Conservation (phyloP, 768 basidiomycete genomes). For the Agrocybe praecox region DNA sequence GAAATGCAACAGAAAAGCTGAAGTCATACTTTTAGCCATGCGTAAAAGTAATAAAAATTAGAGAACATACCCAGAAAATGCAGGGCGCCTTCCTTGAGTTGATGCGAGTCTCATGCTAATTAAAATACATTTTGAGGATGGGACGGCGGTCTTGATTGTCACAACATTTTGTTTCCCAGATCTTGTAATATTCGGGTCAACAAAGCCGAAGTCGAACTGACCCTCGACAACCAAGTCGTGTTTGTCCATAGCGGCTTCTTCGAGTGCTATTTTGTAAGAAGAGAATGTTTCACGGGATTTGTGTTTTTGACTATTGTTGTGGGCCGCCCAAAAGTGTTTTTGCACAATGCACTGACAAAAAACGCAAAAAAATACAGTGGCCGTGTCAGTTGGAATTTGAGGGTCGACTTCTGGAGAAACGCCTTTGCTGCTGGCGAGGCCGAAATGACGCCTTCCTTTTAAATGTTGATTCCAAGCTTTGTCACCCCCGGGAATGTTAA, state of each 20-base stretch:
- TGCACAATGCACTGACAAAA: slow-evolving; percentile 27
- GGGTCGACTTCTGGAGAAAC: slow-evolving; percentile 31
- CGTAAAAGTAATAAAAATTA: background rate
- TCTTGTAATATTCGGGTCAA: slow-evolving; percentile 38
- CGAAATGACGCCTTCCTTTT: slow-evolving; percentile 11
- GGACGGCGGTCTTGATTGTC: slow-evolving; percentile 29
- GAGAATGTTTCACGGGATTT: slow-evolving; percentile 37
- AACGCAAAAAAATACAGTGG: slow-evolving; percentile 24
- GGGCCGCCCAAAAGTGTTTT: slow-evolving; percentile 31
- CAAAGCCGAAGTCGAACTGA: slow-evolving; percentile 51
- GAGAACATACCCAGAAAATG: slow-evolving; percentile 24
- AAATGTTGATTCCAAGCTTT: slow-evolving; percentile 22
- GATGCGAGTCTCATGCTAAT: slow-evolving; percentile 30
- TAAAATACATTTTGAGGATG: slow-evolving; percentile 29
- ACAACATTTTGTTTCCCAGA: slow-evolving; percentile 19
- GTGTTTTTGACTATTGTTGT: slow-evolving; percentile 33
- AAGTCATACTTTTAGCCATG: background rate
- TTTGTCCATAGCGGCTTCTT: slow-evolving; percentile 58
- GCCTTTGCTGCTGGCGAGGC: slow-evolving; percentile 10
- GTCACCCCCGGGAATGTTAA: slow-evolving; percentile 16
- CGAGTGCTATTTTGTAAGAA: slow-evolving; percentile 42
- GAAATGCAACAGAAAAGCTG: slow-evolving; percentile 11
- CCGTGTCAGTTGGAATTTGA: slow-evolving; percentile 20
- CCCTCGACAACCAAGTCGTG: slow-evolving; percentile 48
- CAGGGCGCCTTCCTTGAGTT: slow-evolving; percentile 22